These are phyloP conservation scores for Panellus pusillus DNA, from an alignment of 768 basidiomycete species.

Conservation along the genomic window DNA sequence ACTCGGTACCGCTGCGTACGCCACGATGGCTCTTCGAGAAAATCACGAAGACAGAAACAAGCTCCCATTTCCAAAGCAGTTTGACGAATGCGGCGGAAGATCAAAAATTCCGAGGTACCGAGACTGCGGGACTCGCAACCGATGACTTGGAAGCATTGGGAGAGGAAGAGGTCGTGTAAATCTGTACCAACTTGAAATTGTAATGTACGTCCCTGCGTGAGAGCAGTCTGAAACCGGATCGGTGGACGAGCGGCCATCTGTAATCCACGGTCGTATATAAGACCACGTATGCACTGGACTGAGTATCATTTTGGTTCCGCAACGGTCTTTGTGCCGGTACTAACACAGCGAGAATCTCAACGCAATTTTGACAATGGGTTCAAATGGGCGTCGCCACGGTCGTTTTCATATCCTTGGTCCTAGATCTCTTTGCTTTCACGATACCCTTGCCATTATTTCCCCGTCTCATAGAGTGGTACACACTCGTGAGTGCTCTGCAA, in stretches of 20 bases:
- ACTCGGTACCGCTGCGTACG: constrained; percentile 92
- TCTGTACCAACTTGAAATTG: too few species aligned
- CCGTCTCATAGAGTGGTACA: constrained; percentile 95
- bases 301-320: neutral
- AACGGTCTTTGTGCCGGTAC: too few species aligned
- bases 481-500: constrained; percentile 46
- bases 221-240: neutral
- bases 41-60: constrained; percentile 94
- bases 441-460: constrained; percentile 97
- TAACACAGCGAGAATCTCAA: neutral
- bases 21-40: constrained; percentile 97
- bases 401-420: constrained; percentile 86
- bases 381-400: constrained; percentile 72
- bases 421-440: constrained; percentile 91
- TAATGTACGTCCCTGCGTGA: too few species aligned
- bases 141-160: constrained; percentile 30
- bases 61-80: constrained; percentile 84
- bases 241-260: constrained; percentile 5
- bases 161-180: constrained; percentile 18
- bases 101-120: constrained; percentile 72
- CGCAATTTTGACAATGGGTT: neutral
- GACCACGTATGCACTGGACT: neutral
- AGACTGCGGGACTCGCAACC: constrained; percentile 25
- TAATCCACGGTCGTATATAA: neutral
- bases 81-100: constrained; percentile 80